Evolutionary conservation across 306 rosid species (phyloP), one percentile per base, ranked within the genome.

Genomic region (Dalbergia cultrata): DNA sequence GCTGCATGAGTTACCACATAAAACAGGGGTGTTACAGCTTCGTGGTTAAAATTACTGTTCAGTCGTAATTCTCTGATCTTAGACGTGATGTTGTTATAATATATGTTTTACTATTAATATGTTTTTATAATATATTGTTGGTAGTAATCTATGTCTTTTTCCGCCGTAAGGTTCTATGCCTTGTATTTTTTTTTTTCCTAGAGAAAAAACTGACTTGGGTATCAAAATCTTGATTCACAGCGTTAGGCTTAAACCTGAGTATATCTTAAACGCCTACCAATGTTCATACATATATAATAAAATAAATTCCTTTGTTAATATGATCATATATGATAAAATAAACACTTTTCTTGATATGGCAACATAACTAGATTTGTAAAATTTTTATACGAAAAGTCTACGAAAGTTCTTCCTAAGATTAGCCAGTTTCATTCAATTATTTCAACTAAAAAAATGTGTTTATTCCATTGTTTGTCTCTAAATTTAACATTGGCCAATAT

Each of bases 1-100:
- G 82, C 92, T 73, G 85, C 91, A 11, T 88, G 87, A 92, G 75
- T 77, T 21, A 62, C 54, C 21, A 37, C 47, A 47, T 34, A 4
- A 61, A 52, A 79, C 37, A 17, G 47, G 77, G 81, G 39, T 67
- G 54, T 43, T 12, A 63, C 22, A 68, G 77, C 58, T 85, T 59
- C 31, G 0, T n/a, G 60, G 62, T 72, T 80, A 44, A 82, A 64
- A 67, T 56, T 9, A 21, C 18, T 58, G 74, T 61, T 64, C 31
- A 50, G n/a, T 61, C 54, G 0, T 44, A 54, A 72, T 43, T 54
- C 53, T 50, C 72, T 80, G 58, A 22, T 54, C 33, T 69, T 35
- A n/a, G 41, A n/a, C 47, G 21, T 79, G 63, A 67, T 7, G 59
- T 35, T 44, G 60, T 67, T 66, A 16, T 57, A 16, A 52, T 5